Conservation (phyloP, 805 yeast genomes). For the Yarrowia keelungensis region DNA sequence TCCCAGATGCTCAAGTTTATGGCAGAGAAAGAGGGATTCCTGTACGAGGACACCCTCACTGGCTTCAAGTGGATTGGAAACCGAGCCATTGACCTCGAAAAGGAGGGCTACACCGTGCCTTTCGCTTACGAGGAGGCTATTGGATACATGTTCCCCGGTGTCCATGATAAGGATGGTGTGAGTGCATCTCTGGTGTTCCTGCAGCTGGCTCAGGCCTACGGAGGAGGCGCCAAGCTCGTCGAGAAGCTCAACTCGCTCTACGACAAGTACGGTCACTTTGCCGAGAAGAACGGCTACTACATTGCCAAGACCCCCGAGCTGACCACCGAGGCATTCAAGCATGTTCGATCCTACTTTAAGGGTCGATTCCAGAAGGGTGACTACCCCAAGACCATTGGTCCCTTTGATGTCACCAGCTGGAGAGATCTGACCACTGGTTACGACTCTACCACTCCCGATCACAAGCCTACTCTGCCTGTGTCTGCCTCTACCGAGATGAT, state of each 20-base stretch:
- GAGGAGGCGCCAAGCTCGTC: constrained; percentile 52
- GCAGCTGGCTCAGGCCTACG: constrained; percentile 59
- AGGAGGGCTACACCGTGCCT: constrained; percentile 71
- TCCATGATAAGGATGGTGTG: constrained; percentile 93
- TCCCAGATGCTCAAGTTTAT: constrained; percentile 77
- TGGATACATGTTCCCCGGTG: constrained; percentile 86
- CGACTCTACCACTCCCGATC: constrained; percentile 69
- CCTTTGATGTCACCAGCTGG: constrained; percentile 66
- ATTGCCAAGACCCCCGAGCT: constrained; percentile 61
- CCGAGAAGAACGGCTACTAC: constrained; percentile 88
- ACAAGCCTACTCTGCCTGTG: constrained; percentile 69
- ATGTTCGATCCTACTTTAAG: constrained; percentile 53
- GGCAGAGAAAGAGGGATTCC: constrained; percentile 67
- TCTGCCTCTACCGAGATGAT: constrained; percentile 86
- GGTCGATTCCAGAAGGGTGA: constrained; percentile 41
- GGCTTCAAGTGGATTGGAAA: constrained; percentile 99
- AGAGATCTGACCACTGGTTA: constrained; percentile 85
- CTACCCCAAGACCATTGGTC: constrained; percentile 63
- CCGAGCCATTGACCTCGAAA: constrained; percentile 74
- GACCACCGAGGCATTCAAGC: constrained; percentile 63
- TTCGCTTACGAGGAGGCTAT: constrained; percentile 96
- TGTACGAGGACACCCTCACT: constrained; percentile 81
- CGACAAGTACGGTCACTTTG: constrained; percentile 75
- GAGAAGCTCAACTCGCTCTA: constrained; percentile 66
- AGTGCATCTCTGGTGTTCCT: constrained; percentile 78